These are phyloP conservation scores for Yamadazyma olivae DNA, from an alignment of 805 yeast species.

Conservation along the genomic window DNA sequence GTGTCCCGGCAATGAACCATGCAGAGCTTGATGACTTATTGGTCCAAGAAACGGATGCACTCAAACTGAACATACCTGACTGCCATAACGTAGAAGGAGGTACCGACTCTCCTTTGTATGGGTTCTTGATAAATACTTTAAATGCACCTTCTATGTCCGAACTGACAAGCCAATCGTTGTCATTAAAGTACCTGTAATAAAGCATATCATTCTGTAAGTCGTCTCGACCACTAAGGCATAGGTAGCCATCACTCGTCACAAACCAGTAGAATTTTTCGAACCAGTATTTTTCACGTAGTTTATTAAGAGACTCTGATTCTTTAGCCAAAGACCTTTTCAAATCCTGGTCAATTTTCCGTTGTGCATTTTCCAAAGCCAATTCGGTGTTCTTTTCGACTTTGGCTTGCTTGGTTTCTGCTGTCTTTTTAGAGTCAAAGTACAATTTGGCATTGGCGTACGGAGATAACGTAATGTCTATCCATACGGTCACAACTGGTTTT, in stretches of 20 bases:
- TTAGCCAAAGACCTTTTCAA: conserved; percentile 58
- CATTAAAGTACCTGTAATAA: conserved; percentile 71
- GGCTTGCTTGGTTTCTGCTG: conserved; percentile 72
- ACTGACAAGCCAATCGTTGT: conserved; percentile 67
- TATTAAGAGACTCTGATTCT: conserved; percentile 49
- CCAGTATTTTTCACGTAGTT: conserved; percentile 74
- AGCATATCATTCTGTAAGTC: conserved; percentile 75
- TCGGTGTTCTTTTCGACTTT: conserved; percentile 77
- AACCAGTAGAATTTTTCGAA: conserved; percentile 97
- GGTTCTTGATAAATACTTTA: conserved; percentile 79
- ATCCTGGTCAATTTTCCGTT: conserved; percentile 70
- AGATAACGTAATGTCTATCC: conserved; percentile 65
- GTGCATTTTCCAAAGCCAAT: conserved; percentile 80
- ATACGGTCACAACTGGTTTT: conserved; percentile 41
- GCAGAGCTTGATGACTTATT: conserved; percentile 77
- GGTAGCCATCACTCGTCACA: conserved; percentile 81
- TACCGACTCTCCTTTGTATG: conserved; percentile 61
- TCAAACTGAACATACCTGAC: conserved; percentile 82
- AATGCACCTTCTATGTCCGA: conserved; percentile 74
- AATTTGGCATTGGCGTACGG: conserved; percentile 87
- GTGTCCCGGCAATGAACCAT: conserved; percentile 75
- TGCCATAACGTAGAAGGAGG: conserved; percentile 88
- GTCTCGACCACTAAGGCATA: conserved; percentile 87
- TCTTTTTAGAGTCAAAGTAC: conserved; percentile 74
- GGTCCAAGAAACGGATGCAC: conserved; percentile 88